Base-by-base conservation (phyloP, 2,329 filamentous ascomycete genomes). In the Aspergillus alliaceus region DNA sequence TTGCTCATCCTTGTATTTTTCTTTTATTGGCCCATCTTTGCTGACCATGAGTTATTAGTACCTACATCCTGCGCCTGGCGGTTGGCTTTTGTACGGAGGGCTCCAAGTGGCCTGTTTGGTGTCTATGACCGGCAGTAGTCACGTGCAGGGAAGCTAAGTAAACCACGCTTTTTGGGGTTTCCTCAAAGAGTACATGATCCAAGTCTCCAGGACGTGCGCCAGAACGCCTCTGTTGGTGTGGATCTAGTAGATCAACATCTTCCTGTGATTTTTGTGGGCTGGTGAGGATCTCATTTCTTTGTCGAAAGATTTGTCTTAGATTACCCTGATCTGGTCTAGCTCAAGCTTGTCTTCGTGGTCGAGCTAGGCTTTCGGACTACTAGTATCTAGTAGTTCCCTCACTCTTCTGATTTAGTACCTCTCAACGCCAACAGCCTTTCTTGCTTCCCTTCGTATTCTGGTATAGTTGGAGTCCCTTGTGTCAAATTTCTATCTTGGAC, bases 111-210 rank as follows among this genome's bases (percentile, higher is more conserved):
- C 44, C 44, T 47, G 44, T 20, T 29, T 47, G 37, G 44, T 34
- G 42, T 51, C 37, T 48, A 29, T 46, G 51, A 48, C 37, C 35
- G 51, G 34, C 35, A 20, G 25, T 35, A 47, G 60, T 66, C 64
- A 66, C 65, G 65, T 67, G 65, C 32, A 42, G 46, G 47, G 53
- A 52, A 53, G 57, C 56, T 57, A 59, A 54, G 53, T 66, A 55
- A 62, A 62, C 64, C 59, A 58, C 62, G 47, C 56, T 52, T 59
- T 60, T 57, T 59, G 61, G 63, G 62, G 62, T 61, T 64, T 31
- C 25, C 31, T 25, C 44, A 40, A 12, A 47, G 42, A 46, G 44
- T 47, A 51, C 61, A 66, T 57, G 51, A 59, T 59, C 59, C 59
- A 64, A 56, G 53, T 59, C 57, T 64, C 60, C 57, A 53, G 51